Evolutionary conservation across 129 eudicot genomes (phyloP), one percentile per base, ranked within the genome.

Genomic region (Flaveria bidentis): DNA sequence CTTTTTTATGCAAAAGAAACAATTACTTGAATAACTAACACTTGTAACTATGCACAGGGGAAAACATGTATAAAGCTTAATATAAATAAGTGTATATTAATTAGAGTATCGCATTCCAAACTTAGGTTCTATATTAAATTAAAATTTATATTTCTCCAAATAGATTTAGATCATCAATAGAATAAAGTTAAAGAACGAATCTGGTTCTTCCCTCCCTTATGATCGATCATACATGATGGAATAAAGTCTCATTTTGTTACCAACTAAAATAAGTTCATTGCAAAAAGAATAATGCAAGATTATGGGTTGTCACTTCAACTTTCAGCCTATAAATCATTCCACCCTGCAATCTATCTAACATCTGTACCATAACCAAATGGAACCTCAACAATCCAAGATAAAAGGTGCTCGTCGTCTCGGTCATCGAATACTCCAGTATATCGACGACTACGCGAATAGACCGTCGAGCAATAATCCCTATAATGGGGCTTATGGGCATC

Each of bases 251-350:
- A 71, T 49, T 42, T 46, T 9, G 49, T 60, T 23, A 47, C 1
- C 15, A 47, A 30, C 47, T 49, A 60, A 69, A 46, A 47, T 51
- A 75, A 56, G 45, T n/a, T 46, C 25, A 15, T 28, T 52, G 46
- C 49, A 17, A 12, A 80, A 41, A 22, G 51, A 55, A 23, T 67
- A 52, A 42, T 5, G 17, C 39, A 55, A 1, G 26, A 67, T 56
- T 76, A 55, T 39, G 72, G 57, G 36, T 51, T 49, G 47, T 36
- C 26, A 33, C 51, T 8, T 63, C 5, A 30, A 16, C 22, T 76
- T 60, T 33, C 60, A 56, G 84, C 49, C 55, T 86, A 86, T 76
- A 80, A 72, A 76, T 50, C 47, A 51, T 22, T 20, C 53, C 23
- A 36, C 18, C 44, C 39, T 46, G 66, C 60, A 46, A 51, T 2